Percentiles rank a stretch among this genome's conserved stretches.
Conservation (phyloP, 441 rosid genomes). For the Erodium moschatum region DNA sequence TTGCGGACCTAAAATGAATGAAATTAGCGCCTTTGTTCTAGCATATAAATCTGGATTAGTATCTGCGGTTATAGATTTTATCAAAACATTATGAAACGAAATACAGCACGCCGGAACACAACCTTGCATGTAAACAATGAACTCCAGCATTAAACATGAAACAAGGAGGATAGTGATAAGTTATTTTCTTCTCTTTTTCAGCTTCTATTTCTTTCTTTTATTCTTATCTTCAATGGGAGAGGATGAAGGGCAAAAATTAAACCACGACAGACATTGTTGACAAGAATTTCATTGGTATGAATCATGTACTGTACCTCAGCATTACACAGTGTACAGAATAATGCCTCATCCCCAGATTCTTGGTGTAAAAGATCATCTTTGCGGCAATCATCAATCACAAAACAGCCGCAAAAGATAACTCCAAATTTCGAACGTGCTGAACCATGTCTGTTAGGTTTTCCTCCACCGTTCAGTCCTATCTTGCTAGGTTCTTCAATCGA, state of each 20-base stretch:
- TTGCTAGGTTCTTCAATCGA: slow-evolving; percentile 49
- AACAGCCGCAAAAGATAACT: slow-evolving; percentile 53
- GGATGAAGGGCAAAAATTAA: not conserved
- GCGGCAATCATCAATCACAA: slow-evolving; percentile 64
- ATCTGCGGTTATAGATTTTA: not conserved
- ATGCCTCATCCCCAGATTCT: slow-evolving; percentile 48
- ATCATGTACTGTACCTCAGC: slow-evolving; percentile 46
- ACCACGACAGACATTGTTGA: slow-evolving; percentile 3
- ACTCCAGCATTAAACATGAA: not conserved
- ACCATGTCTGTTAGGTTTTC: slow-evolving; percentile 30
- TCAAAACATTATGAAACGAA: not conserved
- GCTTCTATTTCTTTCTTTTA: not conserved
- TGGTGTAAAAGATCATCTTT: slow-evolving; percentile 42
- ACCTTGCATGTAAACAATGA: not conserved
- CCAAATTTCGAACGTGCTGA: slow-evolving; percentile 42
- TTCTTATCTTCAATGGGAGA: not conserved
- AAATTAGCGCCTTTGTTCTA: not conserved
- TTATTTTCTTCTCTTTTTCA: not conserved
- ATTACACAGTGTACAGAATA: slow-evolving; percentile 87
- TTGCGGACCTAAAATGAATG: slow-evolving; percentile 53
- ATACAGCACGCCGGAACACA: not conserved
- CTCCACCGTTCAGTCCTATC: slow-evolving; percentile 33
- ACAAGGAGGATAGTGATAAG: not conserved
- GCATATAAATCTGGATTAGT: not conserved
- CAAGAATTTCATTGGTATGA: slow-evolving; percentile 5